Conservation (phyloP, 2,329 filamentous ascomycete species). For the Pseudogymnoascus sp. region DNA sequence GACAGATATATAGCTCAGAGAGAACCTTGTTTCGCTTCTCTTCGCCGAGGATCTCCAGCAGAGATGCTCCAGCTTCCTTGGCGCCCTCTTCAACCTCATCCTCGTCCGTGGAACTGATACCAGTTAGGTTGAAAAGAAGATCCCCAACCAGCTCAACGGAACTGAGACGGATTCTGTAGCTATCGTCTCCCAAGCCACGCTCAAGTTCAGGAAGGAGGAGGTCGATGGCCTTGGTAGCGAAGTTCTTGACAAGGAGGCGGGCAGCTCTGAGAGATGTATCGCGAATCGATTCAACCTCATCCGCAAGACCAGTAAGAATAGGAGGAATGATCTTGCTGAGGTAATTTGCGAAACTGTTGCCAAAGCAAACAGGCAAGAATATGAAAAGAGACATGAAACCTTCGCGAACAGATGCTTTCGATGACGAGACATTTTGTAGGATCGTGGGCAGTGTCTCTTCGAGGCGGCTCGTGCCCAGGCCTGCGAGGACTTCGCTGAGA, state of each 20-base stretch:
- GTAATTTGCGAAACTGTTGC: constrained; percentile 96
- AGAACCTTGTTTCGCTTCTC: constrained; percentile 96
- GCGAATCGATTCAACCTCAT: constrained; percentile 92
- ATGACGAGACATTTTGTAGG: constrained; percentile 88
- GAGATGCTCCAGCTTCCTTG: constrained; percentile 83
- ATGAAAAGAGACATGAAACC: constrained; percentile 99
- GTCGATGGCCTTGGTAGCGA: constrained; percentile 90
- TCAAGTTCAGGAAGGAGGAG: constrained; percentile 90
- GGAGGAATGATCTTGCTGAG: constrained; percentile 92
- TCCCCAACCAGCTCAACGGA: constrained; percentile 97
- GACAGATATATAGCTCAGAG: constrained; percentile 94
- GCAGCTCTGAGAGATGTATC: constrained; percentile 94
- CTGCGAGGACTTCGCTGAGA: constrained; percentile 90
- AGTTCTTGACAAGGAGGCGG: constrained; percentile 94
- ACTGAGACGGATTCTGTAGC: constrained; percentile 93
- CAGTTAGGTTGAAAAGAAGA: constrained; percentile 93
- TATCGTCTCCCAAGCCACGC: constrained; percentile 93
- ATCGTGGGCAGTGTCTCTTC: constrained; percentile 97
- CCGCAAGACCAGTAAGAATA: constrained; percentile 87
- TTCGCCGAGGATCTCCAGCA: constrained; percentile 88
- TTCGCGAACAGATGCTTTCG: constrained; percentile 84
- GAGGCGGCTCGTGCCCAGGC: constrained; percentile 81
- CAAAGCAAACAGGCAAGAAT: constrained; percentile 97
- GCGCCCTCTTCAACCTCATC: constrained; percentile 73
- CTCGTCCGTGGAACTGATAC: constrained; percentile 75